Conservation (phyloP, 768 basidiomycete genomes). For the Hygrocybe punicea region DNA sequence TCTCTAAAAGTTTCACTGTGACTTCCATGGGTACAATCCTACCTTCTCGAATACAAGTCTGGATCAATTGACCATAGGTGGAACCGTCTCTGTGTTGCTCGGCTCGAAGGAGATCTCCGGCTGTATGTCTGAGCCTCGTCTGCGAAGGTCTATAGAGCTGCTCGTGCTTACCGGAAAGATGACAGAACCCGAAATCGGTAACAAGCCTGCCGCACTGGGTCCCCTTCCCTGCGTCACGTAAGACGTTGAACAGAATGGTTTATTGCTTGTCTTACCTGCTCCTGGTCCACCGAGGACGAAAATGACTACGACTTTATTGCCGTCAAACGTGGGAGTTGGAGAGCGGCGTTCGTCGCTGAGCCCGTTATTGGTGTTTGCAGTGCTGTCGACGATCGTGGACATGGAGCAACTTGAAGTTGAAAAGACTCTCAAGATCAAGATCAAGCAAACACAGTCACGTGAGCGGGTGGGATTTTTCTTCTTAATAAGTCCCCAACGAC, state of each 20-base stretch:
- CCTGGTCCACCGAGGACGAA: conserved; percentile 98
- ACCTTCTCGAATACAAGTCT: conserved; percentile 84
- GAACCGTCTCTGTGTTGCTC: conserved; percentile 89
- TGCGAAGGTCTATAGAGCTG: not conserved
- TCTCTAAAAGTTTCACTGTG: conserved; percentile 91
- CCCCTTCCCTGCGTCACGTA: conserved; percentile 74
- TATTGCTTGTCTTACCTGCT: conserved; percentile 54
- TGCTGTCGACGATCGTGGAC: no score
- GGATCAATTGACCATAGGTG: conserved; percentile 78
- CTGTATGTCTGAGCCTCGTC: conserved; percentile 39
- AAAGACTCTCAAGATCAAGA: no score
- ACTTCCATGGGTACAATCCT: conserved; percentile 95
- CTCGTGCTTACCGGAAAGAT: conserved; percentile 73
- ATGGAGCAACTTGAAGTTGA: no score
- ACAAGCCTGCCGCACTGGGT: conserved; percentile 90
- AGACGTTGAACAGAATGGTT: conserved; percentile 6
- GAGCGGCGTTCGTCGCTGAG: not conserved
- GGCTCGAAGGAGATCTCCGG: conserved; percentile 95
- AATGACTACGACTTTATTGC: conserved; percentile 74
- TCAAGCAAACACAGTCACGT: no score
- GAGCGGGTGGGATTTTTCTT: no score
- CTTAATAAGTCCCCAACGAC: no score
- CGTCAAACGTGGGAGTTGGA: conserved; percentile 56
- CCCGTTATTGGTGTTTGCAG: no score
- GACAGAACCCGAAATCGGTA: conserved; percentile 79